Conservation (phyloP, 1,284 basidiomycete genomes). For the Athelia sp. region DNA sequence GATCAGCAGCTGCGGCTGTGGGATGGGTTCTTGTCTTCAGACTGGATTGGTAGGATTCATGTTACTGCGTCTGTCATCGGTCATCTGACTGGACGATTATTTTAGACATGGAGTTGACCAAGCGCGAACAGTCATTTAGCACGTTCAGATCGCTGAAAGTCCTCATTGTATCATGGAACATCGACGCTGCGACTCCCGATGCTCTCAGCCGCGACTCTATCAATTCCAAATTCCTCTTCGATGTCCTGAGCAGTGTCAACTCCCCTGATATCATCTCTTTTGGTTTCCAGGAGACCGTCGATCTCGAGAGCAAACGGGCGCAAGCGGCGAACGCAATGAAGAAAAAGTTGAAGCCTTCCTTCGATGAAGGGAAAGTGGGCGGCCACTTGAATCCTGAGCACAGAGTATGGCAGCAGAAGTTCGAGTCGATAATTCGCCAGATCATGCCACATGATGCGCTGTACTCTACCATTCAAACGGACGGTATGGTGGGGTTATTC, state of each 20-base stretch:
- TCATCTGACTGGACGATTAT: too few species aligned
- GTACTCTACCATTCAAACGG: constrained; percentile 80
- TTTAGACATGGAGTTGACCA: constrained; percentile 69
- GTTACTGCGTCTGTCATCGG: too few species aligned
- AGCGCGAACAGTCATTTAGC: constrained; percentile 75
- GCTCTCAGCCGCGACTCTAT: constrained; percentile 56
- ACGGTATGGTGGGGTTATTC: constrained; percentile 90
- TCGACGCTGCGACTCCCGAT: constrained; percentile 83
- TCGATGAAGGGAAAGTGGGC: constrained; percentile 58
- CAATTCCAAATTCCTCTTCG: constrained; percentile 70
- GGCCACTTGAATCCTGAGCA: constrained; percentile 84
- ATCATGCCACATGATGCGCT: constrained; percentile 63
- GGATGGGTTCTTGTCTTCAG: constrained; percentile 84
- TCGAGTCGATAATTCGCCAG: constrained; percentile 68
- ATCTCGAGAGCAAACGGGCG: constrained; percentile 89
- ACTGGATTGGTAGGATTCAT: constrained; percentile 75
- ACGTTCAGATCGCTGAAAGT: constrained; percentile 74
- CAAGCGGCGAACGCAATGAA: constrained; percentile 83
- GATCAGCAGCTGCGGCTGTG: constrained; percentile 79
- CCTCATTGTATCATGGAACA: constrained; percentile 92
- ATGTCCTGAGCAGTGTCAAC: constrained; percentile 66
- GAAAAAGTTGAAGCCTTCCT: constrained; percentile 64
- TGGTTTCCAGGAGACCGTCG: constrained; percentile 94
- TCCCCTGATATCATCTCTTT: constrained; percentile 88
- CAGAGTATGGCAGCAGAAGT: constrained; percentile 81